Evolutionary conservation across 192 early-diverging fungal genomes (phyloP).

Genomic region (Coemansia sp.): DNA sequence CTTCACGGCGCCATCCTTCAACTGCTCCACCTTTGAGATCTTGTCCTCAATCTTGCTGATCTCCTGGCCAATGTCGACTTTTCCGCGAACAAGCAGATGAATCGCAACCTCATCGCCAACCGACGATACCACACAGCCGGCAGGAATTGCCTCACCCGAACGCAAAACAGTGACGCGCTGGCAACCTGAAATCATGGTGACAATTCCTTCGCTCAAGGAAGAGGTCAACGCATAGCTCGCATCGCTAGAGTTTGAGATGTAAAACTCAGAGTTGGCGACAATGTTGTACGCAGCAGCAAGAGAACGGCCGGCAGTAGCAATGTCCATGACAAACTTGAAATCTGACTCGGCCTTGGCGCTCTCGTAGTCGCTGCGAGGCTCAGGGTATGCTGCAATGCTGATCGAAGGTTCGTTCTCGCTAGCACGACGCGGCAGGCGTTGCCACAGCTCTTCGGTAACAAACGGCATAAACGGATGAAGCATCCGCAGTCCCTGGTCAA

Average conservation of each 20-base stretch:
- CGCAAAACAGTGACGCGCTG: slow-evolving; percentile 65
- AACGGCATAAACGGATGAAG: slow-evolving; percentile 99
- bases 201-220: slow-evolving; percentile 64
- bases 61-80: slow-evolving; percentile 82
- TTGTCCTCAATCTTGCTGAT: slow-evolving; percentile 78
- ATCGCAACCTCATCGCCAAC: slow-evolving; percentile 72
- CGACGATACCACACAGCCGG: slow-evolving; percentile 74
- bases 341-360: slow-evolving; percentile 69
- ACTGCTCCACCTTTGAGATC: slow-evolving; percentile 64
- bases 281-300: slow-evolving; percentile 79
- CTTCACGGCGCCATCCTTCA: slow-evolving; percentile 60
- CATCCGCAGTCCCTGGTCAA: slow-evolving; percentile 87
- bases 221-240: slow-evolving; percentile 55
- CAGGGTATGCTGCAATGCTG: slow-evolving; percentile 60
- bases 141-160: slow-evolving; percentile 60
- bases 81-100: slow-evolving; percentile 75
- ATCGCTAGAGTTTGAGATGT: slow-evolving; percentile 56
- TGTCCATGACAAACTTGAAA: slow-evolving; percentile 77
- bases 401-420: slow-evolving; percentile 63
- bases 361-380: slow-evolving; percentile 56
- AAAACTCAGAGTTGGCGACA: slow-evolving; percentile 55
- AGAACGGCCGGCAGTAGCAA: slow-evolving; percentile 74
- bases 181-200: slow-evolving; percentile 72
- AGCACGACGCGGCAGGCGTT: slow-evolving; percentile 83
- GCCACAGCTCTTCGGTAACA: slow-evolving; percentile 98